Evolutionary conservation across 106 monocot species (phyloP).

Genomic region (Alisma plantagoaquatica): DNA sequence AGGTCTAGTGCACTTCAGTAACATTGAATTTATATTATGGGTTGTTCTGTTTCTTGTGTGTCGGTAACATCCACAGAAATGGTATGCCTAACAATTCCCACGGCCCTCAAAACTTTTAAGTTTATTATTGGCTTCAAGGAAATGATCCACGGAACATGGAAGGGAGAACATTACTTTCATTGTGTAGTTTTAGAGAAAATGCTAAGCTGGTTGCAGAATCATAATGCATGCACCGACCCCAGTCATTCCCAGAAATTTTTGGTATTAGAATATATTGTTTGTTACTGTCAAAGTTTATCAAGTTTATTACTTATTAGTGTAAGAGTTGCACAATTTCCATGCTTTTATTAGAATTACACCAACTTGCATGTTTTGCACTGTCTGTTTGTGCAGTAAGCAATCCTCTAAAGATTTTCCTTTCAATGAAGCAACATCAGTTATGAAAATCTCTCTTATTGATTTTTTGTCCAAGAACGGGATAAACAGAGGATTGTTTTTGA

Average conservation of each 20-base stretch:
- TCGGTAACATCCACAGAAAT: no score
- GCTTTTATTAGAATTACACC: no score
- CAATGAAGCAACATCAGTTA: conserved; percentile 21
- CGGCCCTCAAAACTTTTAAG: conserved; percentile 10
- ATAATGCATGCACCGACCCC: conserved; percentile 9
- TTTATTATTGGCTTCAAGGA: conserved; percentile 15
- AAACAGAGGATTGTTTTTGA: conserved; percentile 45
- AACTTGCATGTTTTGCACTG: no score
- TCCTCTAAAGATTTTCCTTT: no score
- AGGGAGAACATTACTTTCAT: conserved; percentile 61
- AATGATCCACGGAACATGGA: conserved; percentile 39
- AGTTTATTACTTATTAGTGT: no score
- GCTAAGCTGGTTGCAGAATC: conserved; percentile 44
- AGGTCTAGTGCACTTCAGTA: conserved; percentile 60
- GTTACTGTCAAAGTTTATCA: no score
- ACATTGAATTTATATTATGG: no score
- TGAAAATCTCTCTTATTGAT: conserved; percentile 38
- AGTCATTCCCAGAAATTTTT: conserved; percentile 6
- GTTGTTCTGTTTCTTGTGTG: no score
- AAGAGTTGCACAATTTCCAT: no score
- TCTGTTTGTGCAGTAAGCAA: no score
- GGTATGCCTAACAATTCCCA: conserved; percentile 14
- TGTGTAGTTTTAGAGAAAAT: conserved; percentile 69
- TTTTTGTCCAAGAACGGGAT: conserved; percentile 63
- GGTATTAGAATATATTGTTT: conserved; percentile 33